phyloP scores from a whole-genome alignment of 106 monocot species.

The Apostasia shenzhenica region DNA sequence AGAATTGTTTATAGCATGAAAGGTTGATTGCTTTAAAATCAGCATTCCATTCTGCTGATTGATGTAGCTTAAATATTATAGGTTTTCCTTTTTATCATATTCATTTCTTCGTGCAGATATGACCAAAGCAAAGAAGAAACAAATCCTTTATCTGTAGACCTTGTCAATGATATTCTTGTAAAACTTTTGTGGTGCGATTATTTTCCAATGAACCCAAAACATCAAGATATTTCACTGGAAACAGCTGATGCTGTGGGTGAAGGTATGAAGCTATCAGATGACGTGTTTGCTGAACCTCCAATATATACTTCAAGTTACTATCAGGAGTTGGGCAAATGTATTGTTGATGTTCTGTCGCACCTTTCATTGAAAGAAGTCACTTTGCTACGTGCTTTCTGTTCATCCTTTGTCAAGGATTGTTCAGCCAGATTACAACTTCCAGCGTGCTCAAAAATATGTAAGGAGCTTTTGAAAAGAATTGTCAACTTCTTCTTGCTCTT shows the following conservation, averaged over 20 bases:
- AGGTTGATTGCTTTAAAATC: not conserved
- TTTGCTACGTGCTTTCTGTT: constrained; percentile 48
- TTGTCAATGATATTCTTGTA: constrained; percentile 53
- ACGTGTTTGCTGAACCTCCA: constrained; percentile 10
- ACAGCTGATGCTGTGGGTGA: constrained; percentile 10
- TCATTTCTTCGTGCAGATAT: constrained; percentile 31
- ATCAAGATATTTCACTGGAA: constrained; percentile 10
- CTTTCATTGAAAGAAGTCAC: constrained; percentile 27
- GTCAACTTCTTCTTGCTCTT: constrained; percentile 44
- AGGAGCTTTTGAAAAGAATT: constrained; percentile 40
- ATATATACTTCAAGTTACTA: constrained; percentile 40
- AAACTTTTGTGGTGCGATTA: constrained; percentile 71
- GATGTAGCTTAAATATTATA: not conserved
- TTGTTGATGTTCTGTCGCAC: constrained; percentile 54
- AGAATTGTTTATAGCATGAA: constrained; percentile 3
- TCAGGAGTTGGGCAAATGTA: constrained; percentile 61
- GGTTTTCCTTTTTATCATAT: not conserved
- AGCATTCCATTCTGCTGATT: not conserved
- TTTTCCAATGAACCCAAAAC: constrained; percentile 28
- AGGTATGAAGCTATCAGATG: constrained; percentile 16
- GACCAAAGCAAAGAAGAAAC: constrained; percentile 18
- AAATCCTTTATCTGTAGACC: constrained; percentile 26
- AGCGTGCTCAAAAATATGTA: constrained; percentile 26
- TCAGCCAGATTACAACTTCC: constrained; percentile 50
- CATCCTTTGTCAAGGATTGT: constrained; percentile 52